phyloP scores from a whole-genome alignment of 2,329 filamentous ascomycete genomes.

The Graphilbum ipis-grandicollis region DNA sequence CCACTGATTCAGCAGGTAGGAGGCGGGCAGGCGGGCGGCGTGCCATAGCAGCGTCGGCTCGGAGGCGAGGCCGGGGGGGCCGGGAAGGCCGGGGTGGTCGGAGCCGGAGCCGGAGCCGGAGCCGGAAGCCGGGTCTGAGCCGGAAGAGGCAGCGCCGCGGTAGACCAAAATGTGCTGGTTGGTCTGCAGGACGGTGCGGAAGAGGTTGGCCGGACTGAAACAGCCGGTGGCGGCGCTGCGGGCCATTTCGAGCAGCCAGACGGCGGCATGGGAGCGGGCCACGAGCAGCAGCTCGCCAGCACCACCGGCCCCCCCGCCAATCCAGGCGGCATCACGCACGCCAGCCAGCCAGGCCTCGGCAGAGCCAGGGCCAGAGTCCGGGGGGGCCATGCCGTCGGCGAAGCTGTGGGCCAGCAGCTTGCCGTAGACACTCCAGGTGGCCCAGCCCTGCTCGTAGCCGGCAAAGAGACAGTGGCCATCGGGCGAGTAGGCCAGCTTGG shows the following conservation, averaged over 20 bases:
- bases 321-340: conserved; percentile 63
- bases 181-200: conserved; percentile 75
- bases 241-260: conserved; percentile 85
- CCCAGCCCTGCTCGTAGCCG: conserved; percentile 85
- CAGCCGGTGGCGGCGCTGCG: conserved; percentile 85
- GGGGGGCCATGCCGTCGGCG: conserved; percentile 48
- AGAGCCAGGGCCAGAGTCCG: conserved; percentile 42
- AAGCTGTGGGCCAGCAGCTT: conserved; percentile 81
- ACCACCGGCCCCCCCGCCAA: conserved; percentile 75
- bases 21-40: conserved; percentile 66
- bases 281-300: conserved; percentile 73
- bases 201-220: conserved; percentile 80
- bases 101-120: too few species aligned
- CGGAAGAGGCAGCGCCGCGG: too few species aligned
- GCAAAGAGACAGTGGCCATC: conserved; percentile 94
- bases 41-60: conserved; percentile 85
- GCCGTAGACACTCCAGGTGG: conserved; percentile 93
- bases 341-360: conserved; percentile 74
- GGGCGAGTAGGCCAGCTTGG: conserved; percentile 69
- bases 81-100: conserved; percentile 78
- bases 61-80: conserved; percentile 78
- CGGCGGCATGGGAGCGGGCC: conserved; percentile 50
- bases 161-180: conserved; percentile 83
- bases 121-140: too few species aligned
- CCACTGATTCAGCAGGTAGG: conserved; percentile 84